phyloP scores from a whole-genome alignment of 106 monocot genomes.

The Ottelia alismoides region DNA sequence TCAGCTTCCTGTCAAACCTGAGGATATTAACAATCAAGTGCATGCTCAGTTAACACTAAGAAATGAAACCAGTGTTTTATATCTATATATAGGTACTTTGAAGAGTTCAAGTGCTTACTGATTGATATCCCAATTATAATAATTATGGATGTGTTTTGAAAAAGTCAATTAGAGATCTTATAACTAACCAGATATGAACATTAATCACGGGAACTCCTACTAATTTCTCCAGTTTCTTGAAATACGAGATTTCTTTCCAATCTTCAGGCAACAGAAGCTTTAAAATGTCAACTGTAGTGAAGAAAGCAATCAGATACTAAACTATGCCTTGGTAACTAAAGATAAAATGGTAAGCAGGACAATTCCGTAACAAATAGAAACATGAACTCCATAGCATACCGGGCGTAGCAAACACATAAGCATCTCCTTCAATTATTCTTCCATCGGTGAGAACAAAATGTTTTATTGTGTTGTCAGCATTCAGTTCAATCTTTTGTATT shows the following conservation, averaged over 20 bases:
- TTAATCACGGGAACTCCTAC: slow-evolving; percentile 99
- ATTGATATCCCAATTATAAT: too few species aligned
- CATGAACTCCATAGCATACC: too few species aligned
- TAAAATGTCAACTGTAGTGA: slow-evolving; percentile 83
- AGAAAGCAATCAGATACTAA: slow-evolving; percentile 2
- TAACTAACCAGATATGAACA: slow-evolving; percentile 88
- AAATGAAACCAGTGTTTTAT: too few species aligned
- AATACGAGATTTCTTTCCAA: slow-evolving; percentile 88
- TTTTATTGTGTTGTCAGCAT: slow-evolving; percentile 74
- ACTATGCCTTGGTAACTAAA: too few species aligned
- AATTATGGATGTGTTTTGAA: too few species aligned
- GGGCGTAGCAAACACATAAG: slow-evolving; percentile 77
- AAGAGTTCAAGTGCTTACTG: too few species aligned
- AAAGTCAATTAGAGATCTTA: neutral
- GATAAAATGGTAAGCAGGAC: neutral
- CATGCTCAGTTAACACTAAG: too few species aligned
- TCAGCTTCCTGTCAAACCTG: slow-evolving; percentile 99
- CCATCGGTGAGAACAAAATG: slow-evolving; percentile 79
- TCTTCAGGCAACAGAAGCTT: slow-evolving; percentile 92
- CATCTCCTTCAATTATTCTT: slow-evolving; percentile 67
- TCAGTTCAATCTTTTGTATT: slow-evolving; percentile 77
- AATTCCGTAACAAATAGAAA: slow-evolving; percentile 1
- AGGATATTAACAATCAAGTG: too few species aligned
- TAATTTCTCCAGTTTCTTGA: slow-evolving; percentile 75
- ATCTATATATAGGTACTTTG: too few species aligned